phyloP scores from a whole-genome alignment of 2,329 filamentous ascomycete genomes.

The Lomentospora prolificans region DNA sequence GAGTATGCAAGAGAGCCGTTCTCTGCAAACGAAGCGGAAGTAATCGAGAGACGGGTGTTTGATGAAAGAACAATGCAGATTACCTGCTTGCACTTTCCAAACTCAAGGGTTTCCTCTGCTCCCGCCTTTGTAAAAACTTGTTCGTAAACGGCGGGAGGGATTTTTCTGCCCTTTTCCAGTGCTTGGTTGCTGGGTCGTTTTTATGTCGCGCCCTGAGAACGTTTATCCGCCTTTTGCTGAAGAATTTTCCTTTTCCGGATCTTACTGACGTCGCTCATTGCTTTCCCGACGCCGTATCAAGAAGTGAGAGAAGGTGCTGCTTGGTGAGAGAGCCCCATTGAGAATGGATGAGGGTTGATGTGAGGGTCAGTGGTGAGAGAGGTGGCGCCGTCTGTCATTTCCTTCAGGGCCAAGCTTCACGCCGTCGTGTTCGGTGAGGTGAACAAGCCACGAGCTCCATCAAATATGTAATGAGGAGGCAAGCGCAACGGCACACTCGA shows the following conservation, averaged over 20 bases:
- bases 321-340: not conserved
- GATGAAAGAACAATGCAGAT: too few relatives aligned
- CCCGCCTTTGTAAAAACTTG: too few relatives aligned
- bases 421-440: not conserved
- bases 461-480: not conserved
- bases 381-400: not conserved
- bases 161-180: not conserved
- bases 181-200: not conserved
- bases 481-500: too few relatives aligned
- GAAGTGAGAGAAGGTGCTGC: not conserved
- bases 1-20: too few relatives aligned
- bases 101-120: too few relatives aligned
- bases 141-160: slow-evolving; percentile 1
- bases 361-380: not conserved
- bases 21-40: too few relatives aligned
- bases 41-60: too few relatives aligned
- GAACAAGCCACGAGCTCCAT: not conserved
- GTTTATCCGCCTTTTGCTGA: too few relatives aligned
- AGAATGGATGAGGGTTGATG: not conserved
- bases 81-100: too few relatives aligned
- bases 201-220: not conserved
- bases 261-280: not conserved
- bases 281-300: not conserved
- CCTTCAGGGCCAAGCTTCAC: not conserved
- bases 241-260: not conserved